Conservation (phyloP, 2,329 filamentous ascomycete genomes). For the Cercospora berteroae region DNA sequence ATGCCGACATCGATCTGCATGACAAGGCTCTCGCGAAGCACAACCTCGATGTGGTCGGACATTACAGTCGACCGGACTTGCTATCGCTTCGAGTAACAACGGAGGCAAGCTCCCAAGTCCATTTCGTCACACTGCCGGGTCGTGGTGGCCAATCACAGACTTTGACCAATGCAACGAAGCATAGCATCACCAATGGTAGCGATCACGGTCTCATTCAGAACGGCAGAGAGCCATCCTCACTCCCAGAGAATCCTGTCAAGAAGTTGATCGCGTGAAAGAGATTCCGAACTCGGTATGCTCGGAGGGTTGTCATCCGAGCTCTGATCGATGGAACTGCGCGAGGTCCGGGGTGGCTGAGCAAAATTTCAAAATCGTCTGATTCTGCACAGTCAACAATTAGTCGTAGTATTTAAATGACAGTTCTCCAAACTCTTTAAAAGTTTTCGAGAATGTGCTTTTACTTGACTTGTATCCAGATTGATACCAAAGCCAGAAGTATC, state of each 20-base stretch:
- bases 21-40: constrained; percentile 14
- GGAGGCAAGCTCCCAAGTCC: constrained; percentile 13
- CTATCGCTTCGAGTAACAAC: constrained; percentile 7
- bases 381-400: not conserved
- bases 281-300: not conserved
- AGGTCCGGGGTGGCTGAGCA: not conserved
- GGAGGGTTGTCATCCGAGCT: not conserved
- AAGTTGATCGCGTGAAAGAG: not conserved
- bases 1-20: constrained; percentile 12
- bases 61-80: constrained; percentile 16
- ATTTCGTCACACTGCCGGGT: not conserved
- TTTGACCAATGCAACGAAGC: not conserved
- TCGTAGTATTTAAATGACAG: not conserved
- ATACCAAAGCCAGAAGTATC: too few relatives aligned
- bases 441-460: not conserved
- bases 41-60: constrained; percentile 17
- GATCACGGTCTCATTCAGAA: not conserved
- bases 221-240: not conserved
- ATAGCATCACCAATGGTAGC: not conserved
- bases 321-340: not conserved
- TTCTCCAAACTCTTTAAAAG: not conserved
- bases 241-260: not conserved
- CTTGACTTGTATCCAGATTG: not conserved
- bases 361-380: not conserved
- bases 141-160: not conserved